phyloP scores from a whole-genome alignment of 495 filamentous ascomycete species.

The Neurospora hispaniola region DNA sequence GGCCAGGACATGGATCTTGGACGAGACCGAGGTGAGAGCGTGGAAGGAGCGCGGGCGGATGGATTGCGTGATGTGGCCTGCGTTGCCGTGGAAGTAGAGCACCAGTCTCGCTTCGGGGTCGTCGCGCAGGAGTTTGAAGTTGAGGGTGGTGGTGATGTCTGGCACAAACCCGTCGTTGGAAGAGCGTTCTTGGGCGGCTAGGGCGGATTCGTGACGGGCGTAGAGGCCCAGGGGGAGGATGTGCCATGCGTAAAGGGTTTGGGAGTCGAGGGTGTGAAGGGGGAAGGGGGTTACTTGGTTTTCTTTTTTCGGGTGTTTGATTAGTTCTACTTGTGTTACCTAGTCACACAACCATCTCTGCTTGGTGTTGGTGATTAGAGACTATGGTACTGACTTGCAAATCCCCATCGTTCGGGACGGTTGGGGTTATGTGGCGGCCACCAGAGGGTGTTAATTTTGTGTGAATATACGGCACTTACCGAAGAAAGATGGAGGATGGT shows the following conservation, averaged over 20 bases:
- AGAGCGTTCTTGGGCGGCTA: constrained; percentile 34
- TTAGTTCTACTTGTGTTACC: too few relatives aligned
- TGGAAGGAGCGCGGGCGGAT: constrained; percentile 53
- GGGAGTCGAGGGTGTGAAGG: constrained; percentile 45
- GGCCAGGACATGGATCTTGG: constrained; percentile 45
- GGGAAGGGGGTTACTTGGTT: constrained; percentile 62
- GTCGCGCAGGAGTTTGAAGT: constrained; percentile 50
- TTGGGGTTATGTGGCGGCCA: constrained; percentile 54
- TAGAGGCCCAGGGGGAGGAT: constrained; percentile 58
- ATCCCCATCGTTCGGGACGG: constrained; percentile 68
- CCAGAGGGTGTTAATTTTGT: constrained; percentile 56
- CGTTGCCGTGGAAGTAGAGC: constrained; percentile 50
- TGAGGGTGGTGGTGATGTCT: constrained; percentile 43
- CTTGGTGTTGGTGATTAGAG: not conserved
- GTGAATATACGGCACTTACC: constrained; percentile 48
- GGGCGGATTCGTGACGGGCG: constrained; percentile 40
- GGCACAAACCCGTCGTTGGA: constrained; percentile 29
- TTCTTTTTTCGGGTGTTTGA: constrained; percentile 18
- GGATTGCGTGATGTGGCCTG: constrained; percentile 54
- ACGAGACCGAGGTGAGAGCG: constrained; percentile 45
- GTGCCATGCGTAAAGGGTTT: constrained; percentile 60
- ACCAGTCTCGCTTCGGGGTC: constrained; percentile 52
- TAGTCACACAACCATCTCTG: too few relatives aligned
- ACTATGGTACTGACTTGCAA: constrained; percentile 53
- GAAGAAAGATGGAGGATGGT: not conserved